phyloP scores from a whole-genome alignment of 495 filamentous ascomycete genomes.

The Chaetomium tenue region DNA sequence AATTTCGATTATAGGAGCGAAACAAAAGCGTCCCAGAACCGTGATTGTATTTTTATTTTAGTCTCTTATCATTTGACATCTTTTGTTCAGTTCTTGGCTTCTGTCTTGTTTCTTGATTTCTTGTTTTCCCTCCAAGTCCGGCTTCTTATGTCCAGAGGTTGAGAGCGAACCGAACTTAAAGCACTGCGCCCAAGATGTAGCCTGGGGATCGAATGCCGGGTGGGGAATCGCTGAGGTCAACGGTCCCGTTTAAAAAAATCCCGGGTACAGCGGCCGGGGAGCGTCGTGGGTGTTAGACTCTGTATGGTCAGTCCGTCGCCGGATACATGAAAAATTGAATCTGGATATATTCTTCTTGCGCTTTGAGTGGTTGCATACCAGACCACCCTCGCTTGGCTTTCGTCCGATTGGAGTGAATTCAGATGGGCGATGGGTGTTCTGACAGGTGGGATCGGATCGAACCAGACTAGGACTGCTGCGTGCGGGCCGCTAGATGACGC shows the following conservation, averaged over 20 bases:
- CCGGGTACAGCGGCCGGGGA: neutral
- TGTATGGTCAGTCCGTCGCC: constrained; percentile 29
- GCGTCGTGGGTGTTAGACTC: constrained; percentile 26
- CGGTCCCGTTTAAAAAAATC: neutral
- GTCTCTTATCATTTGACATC: too few species aligned
- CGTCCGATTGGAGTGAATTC: neutral
- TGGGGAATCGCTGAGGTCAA: neutral
- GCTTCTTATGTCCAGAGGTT: too few species aligned
- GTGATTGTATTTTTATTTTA: too few species aligned
- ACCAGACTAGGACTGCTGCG: neutral
- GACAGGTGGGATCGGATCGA: neutral
- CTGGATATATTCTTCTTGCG: neutral
- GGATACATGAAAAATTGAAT: constrained; percentile 27
- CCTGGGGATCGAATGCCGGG: too few species aligned
- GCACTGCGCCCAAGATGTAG: too few species aligned
- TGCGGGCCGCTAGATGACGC: constrained; percentile 9
- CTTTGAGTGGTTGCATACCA: neutral
- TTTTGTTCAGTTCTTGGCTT: too few species aligned
- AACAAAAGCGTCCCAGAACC: too few species aligned
- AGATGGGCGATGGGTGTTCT: neutral
- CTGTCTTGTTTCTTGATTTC: too few species aligned
- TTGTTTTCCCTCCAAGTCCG: too few species aligned
- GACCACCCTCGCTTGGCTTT: neutral
- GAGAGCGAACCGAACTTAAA: too few species aligned
- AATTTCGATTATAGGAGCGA: too few species aligned